phyloP scores from a whole-genome alignment of 768 basidiomycete species.

The Mycena albidolilacea region DNA sequence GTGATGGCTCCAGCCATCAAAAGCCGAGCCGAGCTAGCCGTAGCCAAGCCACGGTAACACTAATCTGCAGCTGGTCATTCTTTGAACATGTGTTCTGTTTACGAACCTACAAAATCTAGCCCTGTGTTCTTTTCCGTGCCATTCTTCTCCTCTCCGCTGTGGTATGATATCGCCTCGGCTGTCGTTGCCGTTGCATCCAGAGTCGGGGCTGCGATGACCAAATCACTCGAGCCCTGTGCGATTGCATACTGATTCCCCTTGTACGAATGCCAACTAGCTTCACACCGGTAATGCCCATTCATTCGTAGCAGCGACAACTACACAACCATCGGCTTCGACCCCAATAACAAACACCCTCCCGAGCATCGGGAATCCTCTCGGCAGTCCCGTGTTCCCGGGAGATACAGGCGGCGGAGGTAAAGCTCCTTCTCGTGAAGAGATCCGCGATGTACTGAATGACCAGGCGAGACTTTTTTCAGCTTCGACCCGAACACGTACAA shows the following conservation, averaged over 20 bases:
- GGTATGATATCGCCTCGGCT: not conserved
- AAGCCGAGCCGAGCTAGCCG: too few relatives aligned
- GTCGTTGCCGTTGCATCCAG: not conserved
- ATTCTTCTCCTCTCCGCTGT: not conserved
- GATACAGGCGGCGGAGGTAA: constrained; percentile 45
- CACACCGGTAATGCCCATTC: not conserved
- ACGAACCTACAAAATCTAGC: not conserved
- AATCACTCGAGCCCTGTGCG: not conserved
- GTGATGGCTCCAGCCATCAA: too few relatives aligned
- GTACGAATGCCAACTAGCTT: not conserved
- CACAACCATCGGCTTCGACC: constrained; percentile 52
- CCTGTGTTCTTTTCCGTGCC: not conserved
- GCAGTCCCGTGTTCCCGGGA: constrained; percentile 57
- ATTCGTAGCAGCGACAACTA: constrained; percentile 53
- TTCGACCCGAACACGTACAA: constrained; percentile 67
- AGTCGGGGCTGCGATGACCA: not conserved
- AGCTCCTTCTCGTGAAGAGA: constrained; percentile 61
- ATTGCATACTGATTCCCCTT: constrained; percentile 35
- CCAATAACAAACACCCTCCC: constrained; percentile 45
- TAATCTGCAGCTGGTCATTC: too few relatives aligned
- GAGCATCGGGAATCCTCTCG: constrained; percentile 51
- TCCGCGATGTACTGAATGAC: constrained; percentile 56
- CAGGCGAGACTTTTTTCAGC: constrained; percentile 74
- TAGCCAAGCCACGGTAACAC: too few relatives aligned
- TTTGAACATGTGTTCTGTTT: not conserved